These are phyloP conservation scores for Hypomontagnella monticulosa DNA, from an alignment of 495 filamentous ascomycete genomes.

Conservation along the genomic window DNA sequence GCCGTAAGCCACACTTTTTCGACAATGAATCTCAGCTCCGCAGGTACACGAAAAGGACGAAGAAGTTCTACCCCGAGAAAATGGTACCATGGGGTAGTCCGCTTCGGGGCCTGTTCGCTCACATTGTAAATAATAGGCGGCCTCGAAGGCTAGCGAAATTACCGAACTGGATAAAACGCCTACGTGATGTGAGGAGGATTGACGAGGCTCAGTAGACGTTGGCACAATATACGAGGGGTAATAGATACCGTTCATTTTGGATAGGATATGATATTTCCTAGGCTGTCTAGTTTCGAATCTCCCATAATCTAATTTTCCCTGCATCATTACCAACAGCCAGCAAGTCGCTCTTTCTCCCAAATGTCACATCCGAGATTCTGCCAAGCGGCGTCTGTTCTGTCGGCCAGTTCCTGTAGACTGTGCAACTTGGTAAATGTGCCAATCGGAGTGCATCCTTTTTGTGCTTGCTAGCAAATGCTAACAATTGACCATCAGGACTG, in stretches of 20 bases:
- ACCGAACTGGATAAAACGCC: not conserved
- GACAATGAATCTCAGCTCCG: constrained; percentile 28
- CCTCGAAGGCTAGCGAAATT: not conserved
- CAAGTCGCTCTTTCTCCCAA: constrained; percentile 73
- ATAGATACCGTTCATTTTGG: constrained; percentile 4
- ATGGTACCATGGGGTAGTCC: constrained; percentile 43
- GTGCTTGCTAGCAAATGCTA: constrained; percentile 83
- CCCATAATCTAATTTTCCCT: constrained; percentile 87
- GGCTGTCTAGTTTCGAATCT: constrained; percentile 66
- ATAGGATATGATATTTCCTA: constrained; percentile 2
- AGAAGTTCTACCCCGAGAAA: constrained; percentile 36
- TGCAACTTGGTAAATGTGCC: constrained; percentile 90
- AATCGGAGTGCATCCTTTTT: constrained; percentile 89
- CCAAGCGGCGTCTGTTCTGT: constrained; percentile 90
- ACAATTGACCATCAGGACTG: constrained; percentile 85
- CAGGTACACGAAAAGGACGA: constrained; percentile 32
- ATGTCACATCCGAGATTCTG: constrained; percentile 80
- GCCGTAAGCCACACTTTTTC: constrained; percentile 33
- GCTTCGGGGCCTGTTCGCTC: constrained; percentile 33
- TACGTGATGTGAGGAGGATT: not conserved
- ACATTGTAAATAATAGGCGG: constrained; percentile 7
- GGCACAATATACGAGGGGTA: not conserved
- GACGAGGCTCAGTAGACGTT: not conserved
- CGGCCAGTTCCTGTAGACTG: constrained; percentile 96
- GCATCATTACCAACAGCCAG: constrained; percentile 87